Evolutionary conservation across 495 filamentous ascomycete genomes (phyloP), one percentile per base, ranked within the genome.

Genomic region (Hamigera avellanea): DNA sequence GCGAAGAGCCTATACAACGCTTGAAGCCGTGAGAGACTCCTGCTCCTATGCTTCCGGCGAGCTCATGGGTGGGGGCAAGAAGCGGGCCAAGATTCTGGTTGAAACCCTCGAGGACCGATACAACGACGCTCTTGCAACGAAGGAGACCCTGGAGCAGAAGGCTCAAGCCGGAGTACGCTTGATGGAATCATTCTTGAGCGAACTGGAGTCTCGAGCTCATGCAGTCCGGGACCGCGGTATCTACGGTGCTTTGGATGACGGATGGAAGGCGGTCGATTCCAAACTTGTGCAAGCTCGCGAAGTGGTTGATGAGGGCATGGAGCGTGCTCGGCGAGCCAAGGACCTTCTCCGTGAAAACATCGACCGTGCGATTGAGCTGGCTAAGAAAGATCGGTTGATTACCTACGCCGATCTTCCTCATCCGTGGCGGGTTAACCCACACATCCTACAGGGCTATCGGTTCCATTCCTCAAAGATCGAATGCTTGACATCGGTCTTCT

Each of bases 361-460:
- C 29, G 84, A 94, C 50, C 62, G 65, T 14, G 88, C 89, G 15
- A 78, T 95, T 42, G 46, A 70, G 19, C 75, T 81, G 19, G 91
- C 93, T 10, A 70, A 80, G 36, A 81, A 94, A 53, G 67, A 82
- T 23, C 83, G 88, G 15, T 62, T 95, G 19, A 83, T 99, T 46
- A 73, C 73, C 27, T 96, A 95, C 59, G 76, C 87, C 19, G 86
- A 95, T 37, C 70, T 99, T 1, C 91, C 91, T 5, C 63, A 85
- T 9, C 91, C 91, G 1, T 99, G 91, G 91, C 73, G 82, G 32
- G 75, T 95, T 38, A 99, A 99, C 58, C 87, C 88, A 4, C 84
- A 96, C 60, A 96, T 99, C 54, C 62, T 76, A 15, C 69, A 67
- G 8, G 91, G 91, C 23, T 99, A 99, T 52, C 88, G 91, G 26